Evolutionary conservation across 768 basidiomycete genomes (phyloP).

Genomic region (Trametes cubensis): DNA sequence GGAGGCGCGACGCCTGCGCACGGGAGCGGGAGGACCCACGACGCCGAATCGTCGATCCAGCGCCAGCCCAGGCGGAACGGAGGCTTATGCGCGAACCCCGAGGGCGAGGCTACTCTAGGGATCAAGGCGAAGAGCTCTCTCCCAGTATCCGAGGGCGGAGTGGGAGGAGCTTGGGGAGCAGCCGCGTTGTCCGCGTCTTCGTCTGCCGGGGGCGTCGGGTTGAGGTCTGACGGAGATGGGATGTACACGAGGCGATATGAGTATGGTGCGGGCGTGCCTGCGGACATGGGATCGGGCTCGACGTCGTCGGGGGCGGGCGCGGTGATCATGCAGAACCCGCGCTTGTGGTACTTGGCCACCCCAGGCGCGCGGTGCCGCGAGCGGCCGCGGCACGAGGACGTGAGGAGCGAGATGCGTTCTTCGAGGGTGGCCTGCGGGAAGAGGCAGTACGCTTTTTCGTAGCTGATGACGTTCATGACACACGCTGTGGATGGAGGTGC

Average conservation of each 20-base stretch:
- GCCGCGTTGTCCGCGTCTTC: background rate
- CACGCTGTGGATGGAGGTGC: constrained; percentile 35
- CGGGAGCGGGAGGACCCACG: constrained; percentile 23
- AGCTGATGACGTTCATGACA: constrained; percentile 49
- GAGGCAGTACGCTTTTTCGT: constrained; percentile 43
- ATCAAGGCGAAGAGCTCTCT: background rate
- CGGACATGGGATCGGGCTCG: constrained; percentile 3
- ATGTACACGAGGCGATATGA: no score
- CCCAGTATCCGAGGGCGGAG: background rate
- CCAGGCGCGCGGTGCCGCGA: constrained; percentile 4
- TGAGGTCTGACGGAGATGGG: no score
- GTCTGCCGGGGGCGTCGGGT: no score
- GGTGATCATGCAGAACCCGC: constrained; percentile 39
- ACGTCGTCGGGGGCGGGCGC: constrained; percentile 18
- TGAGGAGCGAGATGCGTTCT: constrained; percentile 28
- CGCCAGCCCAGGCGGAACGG: constrained; percentile 22
- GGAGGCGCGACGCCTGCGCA: constrained; percentile 11
- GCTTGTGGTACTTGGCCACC: constrained; percentile 39
- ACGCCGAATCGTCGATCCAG: constrained; percentile 18
- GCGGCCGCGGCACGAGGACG: constrained; percentile 11
- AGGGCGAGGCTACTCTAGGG: background rate
- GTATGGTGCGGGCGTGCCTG: no score
- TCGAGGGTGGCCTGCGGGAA: constrained; percentile 47
- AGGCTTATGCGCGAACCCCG: background rate
- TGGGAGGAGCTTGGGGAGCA: background rate